Evolutionary conservation across 2,329 filamentous ascomycete genomes (phyloP), one percentile per base, ranked within the genome.

Genomic region (Trichophyton benhamiae): DNA sequence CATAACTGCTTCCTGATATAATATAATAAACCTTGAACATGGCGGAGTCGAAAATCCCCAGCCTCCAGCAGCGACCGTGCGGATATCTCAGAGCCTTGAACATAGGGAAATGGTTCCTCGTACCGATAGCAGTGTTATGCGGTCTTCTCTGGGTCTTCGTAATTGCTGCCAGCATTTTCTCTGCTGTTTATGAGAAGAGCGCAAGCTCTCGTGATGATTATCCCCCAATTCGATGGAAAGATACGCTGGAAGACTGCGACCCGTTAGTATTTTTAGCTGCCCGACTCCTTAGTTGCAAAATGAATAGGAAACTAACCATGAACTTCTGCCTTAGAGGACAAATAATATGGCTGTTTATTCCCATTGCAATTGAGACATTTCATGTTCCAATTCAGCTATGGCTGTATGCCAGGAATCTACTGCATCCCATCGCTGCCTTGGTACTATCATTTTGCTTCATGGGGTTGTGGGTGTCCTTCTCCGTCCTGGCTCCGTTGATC

Each of bases 341-440:
- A 52, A 52, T 58, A 11, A 9, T 59, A 20, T 11, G 27, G 15
- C 27, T 63, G 36, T 62, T 62, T 36, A 44, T 62, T 9, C 36
- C 41, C 36, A 25, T 63, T 30, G 17, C 25, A 11, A 49, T 55
- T 27, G 59, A 63, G 52, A 61, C 61, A 15, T 22, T 63, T 20
- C 27, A 57, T 25, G 27, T 63, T 9, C 53, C 59, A 15, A 59
- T 63, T 11, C 61, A 63, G n/a, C 22, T 53, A 17, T 52, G 53
- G 36, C 59, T 63, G 13, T 63, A 41, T 57, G 13, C 27, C 1
- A 48, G 33, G 15, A 27, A 59, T 41, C 27, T 36, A 8, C 44
- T 61, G 15, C 61, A 63, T 53, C 61, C 61, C 13, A 49, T 61
- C 25, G 44, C 59, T 11, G 59, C 61, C 3, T 55, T 63, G 36